Evolutionary conservation across 2,329 filamentous ascomycete genomes (phyloP).

Genomic region (Huntiella moniliformis): DNA sequence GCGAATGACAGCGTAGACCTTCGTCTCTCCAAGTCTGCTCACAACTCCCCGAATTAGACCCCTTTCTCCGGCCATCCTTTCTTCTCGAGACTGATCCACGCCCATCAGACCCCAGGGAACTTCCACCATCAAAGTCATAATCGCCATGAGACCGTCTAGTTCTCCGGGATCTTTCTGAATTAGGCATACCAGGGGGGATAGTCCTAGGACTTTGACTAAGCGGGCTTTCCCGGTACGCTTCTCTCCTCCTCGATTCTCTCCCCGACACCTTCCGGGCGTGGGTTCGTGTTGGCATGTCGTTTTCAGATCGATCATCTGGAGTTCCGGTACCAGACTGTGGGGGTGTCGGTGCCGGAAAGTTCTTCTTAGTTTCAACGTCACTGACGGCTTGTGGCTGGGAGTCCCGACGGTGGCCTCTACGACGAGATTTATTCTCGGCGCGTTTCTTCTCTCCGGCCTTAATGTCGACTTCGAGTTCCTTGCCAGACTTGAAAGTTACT

Average conservation of each 20-base stretch:
- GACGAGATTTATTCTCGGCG: slow-evolving; percentile 1
- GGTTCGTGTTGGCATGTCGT: too few relatives aligned
- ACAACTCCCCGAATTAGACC: too few relatives aligned
- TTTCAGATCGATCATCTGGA: too few relatives aligned
- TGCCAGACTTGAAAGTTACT: not conserved
- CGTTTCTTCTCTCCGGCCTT: not conserved
- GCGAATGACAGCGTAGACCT: not conserved
- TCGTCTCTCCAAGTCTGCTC: too few relatives aligned
- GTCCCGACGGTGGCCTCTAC: not conserved
- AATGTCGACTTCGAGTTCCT: not conserved
- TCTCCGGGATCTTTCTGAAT: slow-evolving; percentile 4
- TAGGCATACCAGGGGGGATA: slow-evolving; percentile 3
- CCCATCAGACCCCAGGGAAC: slow-evolving; percentile 8
- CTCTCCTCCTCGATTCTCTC: not conserved
- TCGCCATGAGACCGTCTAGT: slow-evolving; percentile 5
- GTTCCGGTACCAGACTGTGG: not conserved
- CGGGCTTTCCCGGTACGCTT: not conserved
- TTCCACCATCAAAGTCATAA: not conserved
- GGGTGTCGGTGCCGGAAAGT: not conserved
- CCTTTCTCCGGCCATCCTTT: too few relatives aligned
- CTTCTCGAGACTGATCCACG: slow-evolving; percentile 6
- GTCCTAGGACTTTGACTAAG: not conserved
- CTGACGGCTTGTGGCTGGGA: not conserved
- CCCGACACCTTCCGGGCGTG: slow-evolving; percentile 6
- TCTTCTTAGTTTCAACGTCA: not conserved